Evolutionary conservation across 108 stramenopile species (phyloP), one percentile per base, ranked within the genome.

Genomic region (Aurantiochytrium sp.): DNA sequence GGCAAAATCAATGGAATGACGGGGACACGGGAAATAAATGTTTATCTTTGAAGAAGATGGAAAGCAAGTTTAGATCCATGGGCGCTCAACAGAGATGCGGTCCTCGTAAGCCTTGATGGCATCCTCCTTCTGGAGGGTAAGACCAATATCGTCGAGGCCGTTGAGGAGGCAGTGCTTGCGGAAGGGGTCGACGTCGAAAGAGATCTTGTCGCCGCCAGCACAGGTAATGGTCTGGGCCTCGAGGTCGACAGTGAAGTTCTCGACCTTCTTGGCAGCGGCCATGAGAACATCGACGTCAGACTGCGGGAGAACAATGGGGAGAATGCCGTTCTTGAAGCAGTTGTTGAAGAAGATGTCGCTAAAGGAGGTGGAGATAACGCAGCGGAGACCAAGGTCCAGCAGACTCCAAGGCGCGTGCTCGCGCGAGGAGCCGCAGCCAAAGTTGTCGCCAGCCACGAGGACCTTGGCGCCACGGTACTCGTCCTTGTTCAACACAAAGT

Each of bases 261-360:
- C 95, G 60, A 95, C 95, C 5, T 95, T 91, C 4, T 92, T 89
- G 25, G 96, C 94, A 90, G 96, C 96, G 44, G 92, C 91, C 64
- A 97, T 88, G 43, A 98, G 91, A 44, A 60, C 90, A 72, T 96
- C 96, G 47, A 98, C 92, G 89, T 95, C 92, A 49, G 92, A 93
- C 53, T 96, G 93, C 6, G 93, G 89, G 60, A 98, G 91, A 25
- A 93, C 95, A 44, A 98, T 92, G 55, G 97, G 97, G 58, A 97
- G 93, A 96, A 98, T 98, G 16, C 97, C 97, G 88, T 98, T 98
- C 92, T 98, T 98, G 91, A 98, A 97, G 92, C 97, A 98, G 91
- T 98, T 98, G 93, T 97, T 97, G 95, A 96, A 98, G 92, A 98
- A 98, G 44, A 98, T 98, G 90, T 98, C 97, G 51, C 96, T 96